Conservation (phyloP, 2,329 filamentous ascomycete genomes). For the Colletotrichum sublineola region DNA sequence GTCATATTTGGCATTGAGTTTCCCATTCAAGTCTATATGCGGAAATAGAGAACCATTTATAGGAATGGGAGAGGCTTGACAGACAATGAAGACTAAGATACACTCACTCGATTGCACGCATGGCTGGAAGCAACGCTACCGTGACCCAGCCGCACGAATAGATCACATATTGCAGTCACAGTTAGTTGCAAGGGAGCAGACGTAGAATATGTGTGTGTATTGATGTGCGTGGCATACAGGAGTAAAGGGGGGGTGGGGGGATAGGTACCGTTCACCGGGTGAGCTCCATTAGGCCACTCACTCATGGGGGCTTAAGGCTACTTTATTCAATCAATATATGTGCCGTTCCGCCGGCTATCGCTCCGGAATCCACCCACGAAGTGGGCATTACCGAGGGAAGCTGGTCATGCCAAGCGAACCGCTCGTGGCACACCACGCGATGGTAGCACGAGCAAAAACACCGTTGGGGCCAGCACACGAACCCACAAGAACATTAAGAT, state of each 20-base stretch:
- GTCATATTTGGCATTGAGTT: not conserved
- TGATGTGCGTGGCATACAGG: no score
- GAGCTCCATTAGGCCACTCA: no score
- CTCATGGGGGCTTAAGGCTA: no score
- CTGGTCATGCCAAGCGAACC: no score
- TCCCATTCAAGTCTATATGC: not conserved
- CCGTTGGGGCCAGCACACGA: no score
- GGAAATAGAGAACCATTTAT: not conserved
- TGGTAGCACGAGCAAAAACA: not conserved
- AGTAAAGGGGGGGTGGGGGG: no score
- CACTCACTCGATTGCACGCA: not conserved
- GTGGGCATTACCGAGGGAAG: no score
- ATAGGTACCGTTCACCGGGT: no score
- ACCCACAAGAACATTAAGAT: not conserved
- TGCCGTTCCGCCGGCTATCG: no score
- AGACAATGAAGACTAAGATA: not conserved
- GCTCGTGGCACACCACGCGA: not conserved
- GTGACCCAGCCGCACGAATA: not conserved
- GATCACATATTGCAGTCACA: not conserved
- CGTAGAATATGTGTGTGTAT: not conserved
- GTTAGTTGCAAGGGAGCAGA: not conserved
- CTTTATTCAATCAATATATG: no score
- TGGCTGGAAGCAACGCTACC: not conserved
- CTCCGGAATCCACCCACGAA: no score
- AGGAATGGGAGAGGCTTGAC: not conserved